Conservation (phyloP, 306 rosid genomes). For the Pyrus pyrifolia region DNA sequence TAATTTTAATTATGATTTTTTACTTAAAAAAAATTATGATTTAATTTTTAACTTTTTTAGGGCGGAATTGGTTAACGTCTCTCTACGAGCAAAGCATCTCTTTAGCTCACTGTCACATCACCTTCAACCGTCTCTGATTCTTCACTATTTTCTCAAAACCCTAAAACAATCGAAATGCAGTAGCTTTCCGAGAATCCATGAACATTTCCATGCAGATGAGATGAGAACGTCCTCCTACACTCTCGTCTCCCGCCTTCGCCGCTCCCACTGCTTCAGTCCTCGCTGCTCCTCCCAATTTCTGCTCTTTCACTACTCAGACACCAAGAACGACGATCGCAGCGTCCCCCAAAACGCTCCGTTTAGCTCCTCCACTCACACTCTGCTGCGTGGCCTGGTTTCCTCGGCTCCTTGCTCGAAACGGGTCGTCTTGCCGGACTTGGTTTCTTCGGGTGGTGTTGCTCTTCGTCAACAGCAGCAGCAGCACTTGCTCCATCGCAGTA, state of each 20-base stretch:
- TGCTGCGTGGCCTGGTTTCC: constrained; percentile 1
- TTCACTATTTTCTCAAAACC: background rate
- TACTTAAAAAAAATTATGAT: too few species aligned
- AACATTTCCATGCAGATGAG: background rate
- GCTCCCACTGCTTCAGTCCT: constrained; percentile 5
- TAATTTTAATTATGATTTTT: too few species aligned
- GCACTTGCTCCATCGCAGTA: constrained; percentile 42
- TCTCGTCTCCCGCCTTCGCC: constrained; percentile 32
- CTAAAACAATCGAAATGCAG: background rate
- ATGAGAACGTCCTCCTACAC: constrained; percentile 7
- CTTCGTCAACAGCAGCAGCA: constrained; percentile 14
- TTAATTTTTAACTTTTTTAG: background rate
- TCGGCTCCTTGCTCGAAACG: constrained; percentile 21
- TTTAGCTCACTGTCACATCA: background rate
- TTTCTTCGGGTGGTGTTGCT: constrained; percentile 19
- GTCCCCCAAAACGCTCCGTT: constrained; percentile 10
- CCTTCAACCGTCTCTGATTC: background rate
- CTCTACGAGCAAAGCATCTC: background rate
- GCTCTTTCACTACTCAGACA: constrained; percentile 21
- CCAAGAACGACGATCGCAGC: background rate
- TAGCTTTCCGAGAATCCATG: background rate
- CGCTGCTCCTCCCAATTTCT: constrained; percentile 10
- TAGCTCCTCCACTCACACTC: constrained; percentile 12
- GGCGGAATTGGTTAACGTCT: background rate
- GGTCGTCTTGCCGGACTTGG: constrained; percentile 18